A percentile compares a stretch with the other conserved stretches of the same genome.
phyloP scores from a whole-genome alignment of 1,139 yeast genomes.

The Candida tunisiensis region DNA sequence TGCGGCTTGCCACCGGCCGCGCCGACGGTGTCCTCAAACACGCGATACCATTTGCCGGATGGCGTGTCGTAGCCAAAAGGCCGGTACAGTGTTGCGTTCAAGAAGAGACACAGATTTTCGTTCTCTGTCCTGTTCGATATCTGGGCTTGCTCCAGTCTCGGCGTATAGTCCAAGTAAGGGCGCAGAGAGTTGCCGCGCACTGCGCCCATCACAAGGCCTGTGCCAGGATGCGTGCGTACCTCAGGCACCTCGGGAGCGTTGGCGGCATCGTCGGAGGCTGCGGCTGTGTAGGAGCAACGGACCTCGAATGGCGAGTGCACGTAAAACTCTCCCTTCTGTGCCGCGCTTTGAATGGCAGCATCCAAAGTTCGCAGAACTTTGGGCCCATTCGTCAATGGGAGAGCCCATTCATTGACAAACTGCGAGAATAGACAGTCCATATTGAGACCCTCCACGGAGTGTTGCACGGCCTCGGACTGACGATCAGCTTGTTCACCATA shows the following conservation, averaged over 20 bases:
- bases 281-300: slow-evolving; percentile 76
- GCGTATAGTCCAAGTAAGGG: slow-evolving; percentile 71
- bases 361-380: slow-evolving; percentile 51
- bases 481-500: slow-evolving; percentile 44
- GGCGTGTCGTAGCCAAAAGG: slow-evolving; percentile 70
- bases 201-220: slow-evolving; percentile 34
- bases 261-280: slow-evolving; percentile 18
- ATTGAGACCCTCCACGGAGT: slow-evolving; percentile 40
- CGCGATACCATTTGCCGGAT: slow-evolving; percentile 64
- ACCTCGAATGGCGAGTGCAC: slow-evolving; percentile 96
- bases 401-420: slow-evolving; percentile 93
- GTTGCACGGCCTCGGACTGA: slow-evolving; percentile 58
- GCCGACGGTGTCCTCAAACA: slow-evolving; percentile 64
- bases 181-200: slow-evolving; percentile 70
- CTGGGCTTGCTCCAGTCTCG: slow-evolving; percentile 35
- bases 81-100: slow-evolving; percentile 91
- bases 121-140: slow-evolving; percentile 50
- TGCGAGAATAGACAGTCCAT: slow-evolving; percentile 95
- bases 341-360: slow-evolving; percentile 44
- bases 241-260: slow-evolving; percentile 1
- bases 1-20: slow-evolving; percentile 89
- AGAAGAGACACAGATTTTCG: slow-evolving; percentile 66
- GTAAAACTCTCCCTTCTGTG: slow-evolving; percentile 40
- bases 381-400: slow-evolving; percentile 67
- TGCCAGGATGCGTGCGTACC: slow-evolving; percentile 1